Percentiles rank a stretch among this genome's conserved stretches.
Conservation (phyloP, 2,329 filamentous ascomycete species). For the Aspergillus oerlinghausenensis region DNA sequence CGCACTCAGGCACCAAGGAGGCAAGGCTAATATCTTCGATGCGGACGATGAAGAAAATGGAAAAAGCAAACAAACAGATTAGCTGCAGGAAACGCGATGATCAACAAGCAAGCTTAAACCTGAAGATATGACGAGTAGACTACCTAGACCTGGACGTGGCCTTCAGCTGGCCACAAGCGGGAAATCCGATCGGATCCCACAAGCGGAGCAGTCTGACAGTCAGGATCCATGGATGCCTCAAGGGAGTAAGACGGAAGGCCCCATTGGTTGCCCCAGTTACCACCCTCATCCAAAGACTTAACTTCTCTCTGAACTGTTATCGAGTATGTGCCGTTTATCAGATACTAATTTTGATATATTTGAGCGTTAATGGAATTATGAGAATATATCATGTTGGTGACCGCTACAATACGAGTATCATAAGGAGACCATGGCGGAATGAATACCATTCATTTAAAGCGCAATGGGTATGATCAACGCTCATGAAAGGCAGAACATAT, state of each 20-base stretch:
- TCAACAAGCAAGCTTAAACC: neutral
- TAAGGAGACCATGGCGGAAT: neutral
- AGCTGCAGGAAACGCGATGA: constrained; percentile 7
- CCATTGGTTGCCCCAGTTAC: constrained; percentile 15
- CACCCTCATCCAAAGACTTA: neutral
- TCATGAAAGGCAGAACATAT: neutral
- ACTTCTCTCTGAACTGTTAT: neutral
- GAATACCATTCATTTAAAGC: neutral
- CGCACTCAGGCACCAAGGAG: neutral
- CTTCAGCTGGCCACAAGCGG: neutral
- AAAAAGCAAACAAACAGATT: neutral
- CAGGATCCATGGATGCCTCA: constrained; percentile 9
- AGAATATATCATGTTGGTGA: neutral
- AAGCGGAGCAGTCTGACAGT: constrained; percentile 2
- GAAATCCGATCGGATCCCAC: neutral
- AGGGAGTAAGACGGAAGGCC: neutral
- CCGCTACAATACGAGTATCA: too few relatives aligned
- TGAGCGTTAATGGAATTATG: neutral
- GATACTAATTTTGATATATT: neutral
- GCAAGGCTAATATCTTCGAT: neutral
- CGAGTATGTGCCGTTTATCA: neutral
- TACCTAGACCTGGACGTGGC: neutral
- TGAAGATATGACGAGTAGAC: neutral
- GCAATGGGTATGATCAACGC: neutral
- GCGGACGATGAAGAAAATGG: neutral